phyloP scores from a whole-genome alignment of 2,329 filamentous ascomycete genomes.

The Neonectria sp. region DNA sequence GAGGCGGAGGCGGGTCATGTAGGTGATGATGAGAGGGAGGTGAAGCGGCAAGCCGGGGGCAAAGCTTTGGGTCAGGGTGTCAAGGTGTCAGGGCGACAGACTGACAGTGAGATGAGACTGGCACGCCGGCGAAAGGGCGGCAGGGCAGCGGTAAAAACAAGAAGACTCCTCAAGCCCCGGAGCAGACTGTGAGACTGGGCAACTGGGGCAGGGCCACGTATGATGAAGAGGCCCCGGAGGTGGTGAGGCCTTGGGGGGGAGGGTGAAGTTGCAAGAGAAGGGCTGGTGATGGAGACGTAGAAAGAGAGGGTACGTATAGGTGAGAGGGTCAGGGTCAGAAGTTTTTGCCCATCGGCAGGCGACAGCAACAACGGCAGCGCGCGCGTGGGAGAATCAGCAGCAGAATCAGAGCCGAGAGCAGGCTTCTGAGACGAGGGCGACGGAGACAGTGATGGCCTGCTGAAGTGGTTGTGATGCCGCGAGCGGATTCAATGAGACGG shows the following conservation, averaged over 20 bases:
- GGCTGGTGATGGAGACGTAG: conserved; percentile 33
- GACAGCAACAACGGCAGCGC: conserved; percentile 42
- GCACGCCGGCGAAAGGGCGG: conserved; percentile 25
- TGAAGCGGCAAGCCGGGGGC: conserved; percentile 35
- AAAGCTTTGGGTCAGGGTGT: conserved; percentile 33
- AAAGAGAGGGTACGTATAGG: conserved; percentile 47
- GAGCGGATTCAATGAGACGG: conserved; percentile 43
- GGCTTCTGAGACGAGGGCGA: conserved; percentile 25
- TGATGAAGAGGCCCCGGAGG: conserved; percentile 11
- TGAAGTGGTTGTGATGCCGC: conserved; percentile 28
- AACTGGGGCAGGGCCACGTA: conserved; percentile 15
- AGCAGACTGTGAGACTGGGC: conserved; percentile 7
- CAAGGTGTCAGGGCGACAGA: background rate
- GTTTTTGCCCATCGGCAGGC: conserved; percentile 43
- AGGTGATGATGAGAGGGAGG: conserved; percentile 33
- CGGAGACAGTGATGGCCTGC: conserved; percentile 34
- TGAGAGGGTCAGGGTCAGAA: conserved; percentile 46
- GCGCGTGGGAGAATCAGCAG: conserved; percentile 32
- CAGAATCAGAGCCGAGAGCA: conserved; percentile 26
- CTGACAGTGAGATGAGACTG: conserved; percentile 23
- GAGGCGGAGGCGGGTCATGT: conserved; percentile 52
- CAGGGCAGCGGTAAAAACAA: conserved; percentile 19
- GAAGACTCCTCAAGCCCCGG: conserved; percentile 13
- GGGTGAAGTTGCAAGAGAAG: conserved; percentile 38
- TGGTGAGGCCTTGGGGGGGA: conserved; percentile 6